A percentile compares a stretch with the other conserved stretches of the same genome.
phyloP scores from a whole-genome alignment of 2,329 filamentous ascomycete genomes.

The Ophiosphaerella narmari region DNA sequence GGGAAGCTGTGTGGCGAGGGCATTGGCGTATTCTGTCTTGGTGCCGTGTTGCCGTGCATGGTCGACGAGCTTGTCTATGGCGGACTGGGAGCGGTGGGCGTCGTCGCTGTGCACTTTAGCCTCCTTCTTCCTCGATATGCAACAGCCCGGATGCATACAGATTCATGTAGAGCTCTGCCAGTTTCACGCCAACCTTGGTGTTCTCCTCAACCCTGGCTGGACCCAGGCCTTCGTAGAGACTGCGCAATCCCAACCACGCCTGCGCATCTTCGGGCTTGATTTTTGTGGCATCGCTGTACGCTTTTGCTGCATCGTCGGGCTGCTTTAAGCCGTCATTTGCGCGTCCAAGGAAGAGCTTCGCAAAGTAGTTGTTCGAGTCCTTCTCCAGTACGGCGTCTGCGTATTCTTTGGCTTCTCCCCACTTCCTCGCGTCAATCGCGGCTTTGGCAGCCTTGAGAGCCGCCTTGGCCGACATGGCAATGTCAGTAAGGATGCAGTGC shows the following conservation, averaged over 20 bases:
- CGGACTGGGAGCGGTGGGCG: conserved; percentile 61
- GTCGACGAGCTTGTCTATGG: conserved; percentile 78
- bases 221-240: conserved; percentile 80
- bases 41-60: conserved; percentile 76
- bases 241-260: conserved; percentile 88
- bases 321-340: conserved; percentile 77
- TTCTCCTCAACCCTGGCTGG: conserved; percentile 73
- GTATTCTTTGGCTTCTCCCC: conserved; percentile 72
- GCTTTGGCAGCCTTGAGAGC: conserved; percentile 81
- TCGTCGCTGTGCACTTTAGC: conserved; percentile 56
- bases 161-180: conserved; percentile 74
- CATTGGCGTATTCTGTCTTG: conserved; percentile 73
- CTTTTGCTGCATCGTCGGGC: conserved; percentile 72
- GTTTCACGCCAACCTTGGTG: conserved; percentile 69
- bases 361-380: conserved; percentile 82
- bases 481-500: not conserved
- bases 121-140: not conserved
- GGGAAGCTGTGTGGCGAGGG: conserved; percentile 77
- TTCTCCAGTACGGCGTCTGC: conserved; percentile 70
- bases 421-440: conserved; percentile 77
- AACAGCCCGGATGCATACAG: conserved; percentile 15
- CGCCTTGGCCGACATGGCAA: conserved; percentile 60
- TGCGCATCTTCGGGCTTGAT: conserved; percentile 78
- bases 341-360: conserved; percentile 86
- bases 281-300: conserved; percentile 73